Conservation (phyloP, 805 yeast species). For the Starmerella kuoi region DNA sequence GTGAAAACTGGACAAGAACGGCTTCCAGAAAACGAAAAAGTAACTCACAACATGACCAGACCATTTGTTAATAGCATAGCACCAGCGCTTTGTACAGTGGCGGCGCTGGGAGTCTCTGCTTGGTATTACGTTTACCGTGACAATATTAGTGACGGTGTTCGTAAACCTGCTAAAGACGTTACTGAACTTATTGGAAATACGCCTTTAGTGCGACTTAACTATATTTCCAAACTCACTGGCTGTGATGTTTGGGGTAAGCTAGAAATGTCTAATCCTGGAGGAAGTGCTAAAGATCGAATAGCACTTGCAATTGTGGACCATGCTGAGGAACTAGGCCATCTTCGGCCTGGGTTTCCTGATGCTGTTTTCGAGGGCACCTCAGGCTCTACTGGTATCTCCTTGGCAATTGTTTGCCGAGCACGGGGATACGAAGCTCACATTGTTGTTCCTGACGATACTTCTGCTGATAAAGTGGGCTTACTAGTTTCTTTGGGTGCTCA, state of each 20-base stretch:
- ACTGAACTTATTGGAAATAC: conserved; percentile 83
- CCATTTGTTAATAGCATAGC: no score
- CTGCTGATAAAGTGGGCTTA: conserved; percentile 65
- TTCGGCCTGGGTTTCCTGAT: conserved; percentile 53
- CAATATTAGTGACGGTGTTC: background rate
- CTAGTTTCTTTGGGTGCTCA: conserved; percentile 66
- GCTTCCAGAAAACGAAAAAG: no score
- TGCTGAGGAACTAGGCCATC: conserved; percentile 47
- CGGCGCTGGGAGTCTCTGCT: background rate
- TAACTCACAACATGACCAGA: no score
- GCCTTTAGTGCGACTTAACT: conserved; percentile 61
- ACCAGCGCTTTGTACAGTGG: background rate
- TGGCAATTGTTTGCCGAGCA: conserved; percentile 81
- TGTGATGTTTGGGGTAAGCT: conserved; percentile 77
- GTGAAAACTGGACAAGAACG: no score
- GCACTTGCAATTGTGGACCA: conserved; percentile 70
- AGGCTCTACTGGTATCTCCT: conserved; percentile 92
- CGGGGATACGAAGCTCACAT: conserved; percentile 84
- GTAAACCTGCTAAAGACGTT: conserved; percentile 38
- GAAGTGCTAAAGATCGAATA: conserved; percentile 90
- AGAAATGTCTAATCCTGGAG: conserved; percentile 83
- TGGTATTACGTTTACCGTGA: background rate
- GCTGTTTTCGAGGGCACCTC: conserved; percentile 88
- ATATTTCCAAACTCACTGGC: conserved; percentile 61
- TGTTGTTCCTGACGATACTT: conserved; percentile 90